Conservation (phyloP, 352 stramenopile species). For the Phytopythium oedochilum region DNA sequence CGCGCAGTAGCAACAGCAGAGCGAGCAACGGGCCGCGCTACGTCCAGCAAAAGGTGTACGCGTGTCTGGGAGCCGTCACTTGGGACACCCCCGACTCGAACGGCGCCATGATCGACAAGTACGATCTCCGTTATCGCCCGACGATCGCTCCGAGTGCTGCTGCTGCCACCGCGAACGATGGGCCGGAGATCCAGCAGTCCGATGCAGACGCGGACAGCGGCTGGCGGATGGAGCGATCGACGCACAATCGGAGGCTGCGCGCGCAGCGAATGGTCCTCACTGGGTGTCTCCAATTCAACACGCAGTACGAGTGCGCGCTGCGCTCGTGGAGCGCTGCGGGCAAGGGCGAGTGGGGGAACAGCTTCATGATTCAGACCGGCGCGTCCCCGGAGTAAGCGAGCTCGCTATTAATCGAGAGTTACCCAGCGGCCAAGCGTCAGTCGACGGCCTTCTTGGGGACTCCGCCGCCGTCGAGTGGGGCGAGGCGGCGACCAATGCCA, state of each 20-base stretch:
- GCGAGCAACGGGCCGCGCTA: constrained; percentile 3
- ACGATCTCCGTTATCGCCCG: constrained; percentile 52
- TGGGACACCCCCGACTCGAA: constrained; percentile 68
- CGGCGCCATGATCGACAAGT: constrained; percentile 64
- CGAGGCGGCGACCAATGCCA: constrained; percentile 21
- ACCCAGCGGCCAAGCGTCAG: constrained; percentile 9
- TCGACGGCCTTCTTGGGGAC: constrained; percentile 29
- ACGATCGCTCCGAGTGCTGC: neutral
- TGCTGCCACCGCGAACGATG: constrained; percentile 7
- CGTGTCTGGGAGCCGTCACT: constrained; percentile 38
- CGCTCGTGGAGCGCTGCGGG: constrained; percentile 55
- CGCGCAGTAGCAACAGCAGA: neutral
- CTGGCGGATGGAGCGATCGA: constrained; percentile 35
- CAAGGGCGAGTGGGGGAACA: constrained; percentile 51
- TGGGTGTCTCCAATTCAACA: constrained; percentile 52
- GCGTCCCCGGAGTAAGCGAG: constrained; percentile 23
- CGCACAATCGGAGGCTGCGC: constrained; percentile 36
- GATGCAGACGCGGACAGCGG: constrained; percentile 1
- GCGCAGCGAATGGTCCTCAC: constrained; percentile 31
- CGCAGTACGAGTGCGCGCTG: constrained; percentile 47
- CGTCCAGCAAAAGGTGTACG: constrained; percentile 48
- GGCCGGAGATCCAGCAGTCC: constrained; percentile 9
- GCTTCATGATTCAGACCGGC: constrained; percentile 32
- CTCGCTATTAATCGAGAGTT: neutral
- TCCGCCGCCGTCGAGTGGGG: constrained; percentile 1